Percentiles rank a stretch among this genome's conserved stretches.
Evolutionary conservation across 176 grass and related monocot genomes (phyloP).

Genomic region (Otatea glauca): DNA sequence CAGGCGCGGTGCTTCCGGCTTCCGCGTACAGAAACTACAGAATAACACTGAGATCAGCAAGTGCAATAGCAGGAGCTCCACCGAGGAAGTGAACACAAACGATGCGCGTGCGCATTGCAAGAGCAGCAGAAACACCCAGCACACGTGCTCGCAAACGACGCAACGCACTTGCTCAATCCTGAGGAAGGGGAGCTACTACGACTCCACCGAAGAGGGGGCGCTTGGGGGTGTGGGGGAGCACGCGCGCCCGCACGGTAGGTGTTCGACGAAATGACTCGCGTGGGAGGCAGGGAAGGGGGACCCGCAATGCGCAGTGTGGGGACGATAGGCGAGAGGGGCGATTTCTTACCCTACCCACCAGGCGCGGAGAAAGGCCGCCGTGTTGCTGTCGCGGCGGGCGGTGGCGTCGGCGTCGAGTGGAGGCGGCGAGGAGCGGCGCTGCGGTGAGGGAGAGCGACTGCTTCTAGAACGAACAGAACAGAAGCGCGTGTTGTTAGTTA

Average conservation of each 20-base stretch:
- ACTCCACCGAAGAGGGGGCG: neutral
- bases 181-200: neutral
- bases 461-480: too few relatives aligned
- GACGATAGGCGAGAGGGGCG: neutral
- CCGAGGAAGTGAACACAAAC: neutral
- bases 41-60: neutral
- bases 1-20: neutral
- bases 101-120: neutral
- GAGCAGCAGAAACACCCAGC: neutral
- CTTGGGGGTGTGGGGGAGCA: neutral
- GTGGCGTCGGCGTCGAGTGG: neutral
- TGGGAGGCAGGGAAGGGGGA: neutral
- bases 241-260: neutral
- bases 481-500: neutral
- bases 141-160: neutral
- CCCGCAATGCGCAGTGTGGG: too few relatives aligned
- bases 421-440: neutral
- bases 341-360: neutral
- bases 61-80: neutral
- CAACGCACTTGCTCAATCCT: neutral
- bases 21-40: neutral
- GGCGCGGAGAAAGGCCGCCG: neutral
- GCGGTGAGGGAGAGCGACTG: too few relatives aligned
- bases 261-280: slow-evolving; percentile 12
- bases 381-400: neutral